Base-by-base conservation (phyloP, 1,284 basidiomycete genomes). In the Malassezia equina region DNA sequence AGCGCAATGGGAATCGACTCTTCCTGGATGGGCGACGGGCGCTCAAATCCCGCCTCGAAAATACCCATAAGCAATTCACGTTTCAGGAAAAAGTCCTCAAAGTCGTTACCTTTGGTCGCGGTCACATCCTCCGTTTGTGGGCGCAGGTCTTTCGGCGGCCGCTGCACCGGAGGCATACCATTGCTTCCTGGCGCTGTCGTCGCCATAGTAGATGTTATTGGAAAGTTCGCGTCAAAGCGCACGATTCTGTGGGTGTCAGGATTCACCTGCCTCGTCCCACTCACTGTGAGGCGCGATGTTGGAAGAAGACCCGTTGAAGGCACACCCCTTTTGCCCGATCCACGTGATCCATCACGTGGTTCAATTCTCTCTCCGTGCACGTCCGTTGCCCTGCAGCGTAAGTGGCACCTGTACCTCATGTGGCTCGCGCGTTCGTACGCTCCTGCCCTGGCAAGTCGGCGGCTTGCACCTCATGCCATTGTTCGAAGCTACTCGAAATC, bases 1-100 rank as follows among this genome's bases (percentile, higher is more conserved):
- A 77, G 67, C 4, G 76, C 75, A 58, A 77, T 77, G 9, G 76
- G 76, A 51, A 77, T 73, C 34, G 88, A 64, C 79, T 95, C 90
- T 82, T 98, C 94, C 80, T 98, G 93, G 75, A 98, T 96, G 48
- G 93, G 94, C 24, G 88, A 91, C 21, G 94, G 93, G 66, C 82
- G 84, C 77, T 98, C 94, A 76, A 96, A 98, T 21, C 71, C 71
- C 29, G 70, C 70, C 53, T 74, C 69, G 43, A 74, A 74, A 58
- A 74, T 74, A 50, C 71, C 71, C 71, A 74, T 74, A 27, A 74
- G 60, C n/a, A 74, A 65, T 59, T 72, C 69, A 24, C 71, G 65
- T 60, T 74, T 74, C 47, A 74, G 58, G 49, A 67, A 74, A 55
- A 68, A 74, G 53, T 74, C 71, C 52, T 74, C 71, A 50, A 73